Evolutionary conservation across 805 yeast species (phyloP).

Genomic region (Starmerella vaccinii): DNA sequence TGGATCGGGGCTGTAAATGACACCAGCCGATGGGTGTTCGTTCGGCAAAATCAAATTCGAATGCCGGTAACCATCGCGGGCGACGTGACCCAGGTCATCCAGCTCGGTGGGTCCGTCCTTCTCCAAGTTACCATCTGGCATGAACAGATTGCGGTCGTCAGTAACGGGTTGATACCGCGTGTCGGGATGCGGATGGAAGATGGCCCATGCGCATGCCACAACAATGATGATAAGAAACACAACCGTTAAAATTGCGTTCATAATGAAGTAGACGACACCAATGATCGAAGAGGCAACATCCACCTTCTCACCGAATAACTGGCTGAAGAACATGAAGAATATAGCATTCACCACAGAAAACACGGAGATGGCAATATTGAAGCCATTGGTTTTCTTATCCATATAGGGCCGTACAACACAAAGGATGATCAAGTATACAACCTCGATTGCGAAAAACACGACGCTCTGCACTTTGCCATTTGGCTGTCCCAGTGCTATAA

Average conservation of each 20-base stretch:
- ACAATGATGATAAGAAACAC: conserved; percentile 75
- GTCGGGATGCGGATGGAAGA: conserved; percentile 86
- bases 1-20: background rate
- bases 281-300: conserved; percentile 81
- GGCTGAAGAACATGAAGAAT: conserved; percentile 81
- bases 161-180: conserved; percentile 90
- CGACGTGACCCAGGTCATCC: conserved; percentile 57
- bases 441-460: conserved; percentile 63
- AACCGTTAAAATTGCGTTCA: conserved; percentile 83
- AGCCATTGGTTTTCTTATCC: conserved; percentile 90
- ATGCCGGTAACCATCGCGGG: conserved; percentile 29
- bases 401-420: conserved; percentile 76
- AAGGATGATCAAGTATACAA: conserved; percentile 52
- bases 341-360: conserved; percentile 73
- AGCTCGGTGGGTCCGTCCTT: conserved; percentile 44
- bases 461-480: conserved; percentile 77
- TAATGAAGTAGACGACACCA: conserved; percentile 78
- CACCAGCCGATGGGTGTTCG: conserved; percentile 1
- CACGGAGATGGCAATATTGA: conserved; percentile 76
- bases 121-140: conserved; percentile 31
- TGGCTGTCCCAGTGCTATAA: conserved; percentile 76
- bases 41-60: conserved; percentile 14
- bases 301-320: conserved; percentile 64
- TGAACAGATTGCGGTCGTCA: conserved; percentile 93
- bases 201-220: conserved; percentile 74